A percentile compares a stretch with the other conserved stretches of the same genome.
phyloP scores from a whole-genome alignment of 768 basidiomycete species.

The Dacryopinax primogenitus region DNA sequence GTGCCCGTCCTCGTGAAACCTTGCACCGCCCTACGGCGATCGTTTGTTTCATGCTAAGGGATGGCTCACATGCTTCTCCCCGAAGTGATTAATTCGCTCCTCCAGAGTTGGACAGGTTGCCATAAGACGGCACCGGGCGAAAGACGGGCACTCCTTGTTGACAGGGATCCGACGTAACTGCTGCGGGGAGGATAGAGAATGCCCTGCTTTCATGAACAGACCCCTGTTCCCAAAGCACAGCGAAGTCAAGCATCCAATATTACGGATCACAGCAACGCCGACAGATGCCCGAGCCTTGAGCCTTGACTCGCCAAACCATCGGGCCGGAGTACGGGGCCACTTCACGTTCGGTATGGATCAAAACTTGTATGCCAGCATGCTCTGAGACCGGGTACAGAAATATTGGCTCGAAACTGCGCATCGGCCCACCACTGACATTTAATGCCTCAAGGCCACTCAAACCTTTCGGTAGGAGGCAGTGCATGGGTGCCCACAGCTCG shows the following conservation, averaged over 20 bases:
- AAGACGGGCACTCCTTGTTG: not conserved
- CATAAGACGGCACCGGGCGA: too few species aligned
- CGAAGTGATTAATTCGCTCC: not conserved
- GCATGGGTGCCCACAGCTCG: conserved; percentile 3
- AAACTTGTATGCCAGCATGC: not conserved
- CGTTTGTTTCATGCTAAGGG: conserved; percentile 7
- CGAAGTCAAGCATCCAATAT: not conserved
- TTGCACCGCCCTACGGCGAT: not conserved
- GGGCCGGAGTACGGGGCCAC: not conserved
- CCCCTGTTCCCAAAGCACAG: not conserved
- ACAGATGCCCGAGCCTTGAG: not conserved
- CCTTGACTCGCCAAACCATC: not conserved
- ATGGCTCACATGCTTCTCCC: not conserved
- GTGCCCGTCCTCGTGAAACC: not conserved
- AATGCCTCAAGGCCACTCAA: not conserved
- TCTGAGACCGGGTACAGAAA: not conserved
- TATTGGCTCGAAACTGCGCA: not conserved
- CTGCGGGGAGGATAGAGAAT: not conserved
- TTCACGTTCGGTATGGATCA: not conserved
- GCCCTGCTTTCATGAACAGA: not conserved
- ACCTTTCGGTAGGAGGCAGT: not conserved
- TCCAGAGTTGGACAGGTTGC: not conserved
- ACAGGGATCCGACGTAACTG: not conserved
- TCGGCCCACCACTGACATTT: not conserved
- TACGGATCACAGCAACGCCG: not conserved